These are phyloP conservation scores for Fusarium palustre DNA, from an alignment of 2,329 filamentous ascomycete species.

Conservation along the genomic window DNA sequence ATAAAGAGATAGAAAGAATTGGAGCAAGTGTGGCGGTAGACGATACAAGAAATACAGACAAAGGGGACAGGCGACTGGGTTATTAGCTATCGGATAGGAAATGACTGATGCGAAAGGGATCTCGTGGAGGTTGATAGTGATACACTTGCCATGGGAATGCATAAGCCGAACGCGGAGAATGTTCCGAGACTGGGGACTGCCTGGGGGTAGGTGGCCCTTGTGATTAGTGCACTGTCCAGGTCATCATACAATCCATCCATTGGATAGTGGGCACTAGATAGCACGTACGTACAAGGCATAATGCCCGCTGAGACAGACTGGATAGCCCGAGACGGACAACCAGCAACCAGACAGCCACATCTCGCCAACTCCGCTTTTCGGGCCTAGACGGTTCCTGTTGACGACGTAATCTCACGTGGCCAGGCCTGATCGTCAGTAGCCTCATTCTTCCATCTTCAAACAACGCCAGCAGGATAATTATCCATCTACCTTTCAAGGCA, in stretches of 20 bases:
- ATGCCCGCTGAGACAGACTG: background rate
- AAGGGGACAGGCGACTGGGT: constrained; percentile 12
- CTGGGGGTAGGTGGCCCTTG: constrained; percentile 12
- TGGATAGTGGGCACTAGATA: no score
- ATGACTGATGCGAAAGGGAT: constrained; percentile 2
- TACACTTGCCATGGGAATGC: background rate
- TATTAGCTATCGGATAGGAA: constrained; percentile 5
- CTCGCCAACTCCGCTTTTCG: constrained; percentile 5
- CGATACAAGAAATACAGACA: constrained; percentile 2
- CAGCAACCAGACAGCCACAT: background rate
- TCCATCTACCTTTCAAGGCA: constrained; percentile 1
- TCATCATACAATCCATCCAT: background rate
- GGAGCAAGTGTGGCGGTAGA: constrained; percentile 24
- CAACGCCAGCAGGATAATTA: constrained; percentile 1
- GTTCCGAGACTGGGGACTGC: constrained; percentile 21
- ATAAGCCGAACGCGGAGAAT: constrained; percentile 36
- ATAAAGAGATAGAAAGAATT: background rate
- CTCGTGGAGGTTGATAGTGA: constrained; percentile 15
- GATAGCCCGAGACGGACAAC: background rate
- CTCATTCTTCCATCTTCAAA: constrained; percentile 35
- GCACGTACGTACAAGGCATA: background rate
- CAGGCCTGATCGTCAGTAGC: constrained; percentile 22
- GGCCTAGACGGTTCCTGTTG: constrained; percentile 8
- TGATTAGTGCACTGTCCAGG: constrained; percentile 26
- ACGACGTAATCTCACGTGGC: constrained; percentile 48